Base-by-base conservation (phyloP, 139 green algal species). In the Ettlia oleoabundans region DNA sequence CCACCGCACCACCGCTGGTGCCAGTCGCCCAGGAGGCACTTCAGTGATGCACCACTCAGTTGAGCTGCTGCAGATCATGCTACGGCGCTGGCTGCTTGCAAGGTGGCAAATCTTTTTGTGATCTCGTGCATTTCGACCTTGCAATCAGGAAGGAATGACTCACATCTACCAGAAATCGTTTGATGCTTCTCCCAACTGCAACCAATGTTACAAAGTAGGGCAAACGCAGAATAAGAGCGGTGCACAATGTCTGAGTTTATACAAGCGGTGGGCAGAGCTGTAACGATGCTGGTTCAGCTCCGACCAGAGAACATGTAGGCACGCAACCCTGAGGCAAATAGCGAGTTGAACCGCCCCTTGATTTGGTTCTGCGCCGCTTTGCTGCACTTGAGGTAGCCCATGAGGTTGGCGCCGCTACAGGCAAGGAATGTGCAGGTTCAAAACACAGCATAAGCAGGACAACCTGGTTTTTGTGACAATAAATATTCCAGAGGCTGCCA, bases 301-400 rank as follows among this genome's bases (percentile, higher is more conserved):
- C 53, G 9, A 4, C 40, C 74, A 40, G 30, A 38, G 41, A 68
- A 81, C 75, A 81, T 81, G 58, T 81, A 81, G 21, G 75, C 80
- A 9, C 62, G 62, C 32, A 80, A 41, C 3, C 78, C 78, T 4
- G 42, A 68, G 0, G 78, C 78, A 64, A 85, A 80, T 19, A 85
- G 62, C 9, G 33, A 55, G 35, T 76, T 75, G 80, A 75, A 69
- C 37, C 65, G 70, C 1, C 85, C 85, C 74, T 86, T 83, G 65
- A 89, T 71, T 67, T 89, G 85, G 51, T 69, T 71, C 74, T 86
- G 74, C 26, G 92, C 91, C 76, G 97, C 91, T 65, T 92, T 94
- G 86, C 86, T 94, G 86, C 94, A 97, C 82, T 97, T 98, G 84
- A 94, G 94, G 89, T 97, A 98, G 8, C 95, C 95, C 18, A 90